Evolutionary conservation across 192 early-diverging fungal genomes (phyloP).

Genomic region (Linnemannia hyalina): DNA sequence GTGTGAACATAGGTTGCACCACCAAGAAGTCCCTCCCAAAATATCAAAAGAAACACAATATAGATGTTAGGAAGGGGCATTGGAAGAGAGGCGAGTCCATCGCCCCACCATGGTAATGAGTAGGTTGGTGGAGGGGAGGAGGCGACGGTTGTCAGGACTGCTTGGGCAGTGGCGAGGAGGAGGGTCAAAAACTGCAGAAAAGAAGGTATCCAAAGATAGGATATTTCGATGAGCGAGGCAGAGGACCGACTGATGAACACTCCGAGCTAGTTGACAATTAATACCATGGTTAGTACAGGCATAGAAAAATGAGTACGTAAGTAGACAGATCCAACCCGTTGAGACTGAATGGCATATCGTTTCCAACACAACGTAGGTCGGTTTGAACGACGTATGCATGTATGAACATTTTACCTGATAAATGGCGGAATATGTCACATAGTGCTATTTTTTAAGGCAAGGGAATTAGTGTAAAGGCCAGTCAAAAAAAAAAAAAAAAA

Average conservation of each 20-base stretch:
- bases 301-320: background rate
- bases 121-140: background rate
- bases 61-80: slow-evolving; percentile 53
- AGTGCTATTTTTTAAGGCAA: slow-evolving; percentile 42
- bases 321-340: too few species aligned
- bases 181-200: slow-evolving; percentile 46
- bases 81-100: background rate
- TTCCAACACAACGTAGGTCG: too few species aligned
- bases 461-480: background rate
- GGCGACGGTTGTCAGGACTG: slow-evolving; percentile 22
- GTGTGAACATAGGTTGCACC: slow-evolving; percentile 62
- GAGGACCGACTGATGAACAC: slow-evolving; percentile 60
- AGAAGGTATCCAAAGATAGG: slow-evolving; percentile 55
- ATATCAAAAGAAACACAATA: slow-evolving; percentile 50
- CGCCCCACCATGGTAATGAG: background rate
- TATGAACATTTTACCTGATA: slow-evolving; percentile 44
- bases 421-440: slow-evolving; percentile 58
- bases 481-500: background rate
- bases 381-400: too few species aligned
- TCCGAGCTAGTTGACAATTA: slow-evolving; percentile 27
- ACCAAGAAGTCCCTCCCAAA: slow-evolving; percentile 61
- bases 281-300: background rate
- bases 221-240: slow-evolving; percentile 38
- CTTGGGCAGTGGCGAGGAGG: slow-evolving; percentile 37
- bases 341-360: too few species aligned